Base-by-base conservation (phyloP, 495 filamentous ascomycete genomes). In the Daldinia loculata region DNA sequence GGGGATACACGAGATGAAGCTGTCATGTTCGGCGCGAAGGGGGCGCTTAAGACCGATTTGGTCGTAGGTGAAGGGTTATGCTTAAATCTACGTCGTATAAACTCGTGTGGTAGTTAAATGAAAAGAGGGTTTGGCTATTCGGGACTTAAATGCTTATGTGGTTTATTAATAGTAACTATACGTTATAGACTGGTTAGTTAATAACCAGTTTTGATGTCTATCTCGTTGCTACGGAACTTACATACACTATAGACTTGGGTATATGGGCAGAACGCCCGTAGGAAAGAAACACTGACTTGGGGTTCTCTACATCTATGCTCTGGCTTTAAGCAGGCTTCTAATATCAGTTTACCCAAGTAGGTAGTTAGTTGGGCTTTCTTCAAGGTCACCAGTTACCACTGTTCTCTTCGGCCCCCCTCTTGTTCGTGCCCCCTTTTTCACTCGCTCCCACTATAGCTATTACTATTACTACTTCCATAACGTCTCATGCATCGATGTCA, bases 1-100 rank as follows among this genome's bases (percentile, higher is more conserved):
- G 69, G 55, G 56, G 56, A 72, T 56, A 71, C 69, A 53, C 12
- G 64, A 67, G 67, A 52, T 59, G 45, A 52, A 38, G 62, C 63
- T 53, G 69, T 58, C 39, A 26, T n/a, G 26, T 22, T 30, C 50
- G 11, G 43, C 43, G 19, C 17, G 43, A 48, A 22, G 43, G 43
- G 43, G 3, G 3, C 19, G 22, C 19, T 48, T 48, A 48, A 22
- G 19, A 48, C 43, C 9, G 43, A 24, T 48, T 14, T 9, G 7
- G 43, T 11, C 43, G 19, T 24, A 48, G 43, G 19, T 48, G 43
- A 14, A 24, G 14, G 19, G 43, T 48, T 48, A 48, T 48, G 43
- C 43, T 48, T 48, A 48, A 48, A 11, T 48, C 43, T 48, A 48
- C 43, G 43, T 48, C 19, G 43, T 48, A 48, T 48, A 48, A 24